Evolutionary conservation across 2,329 filamentous ascomycete genomes (phyloP), one percentile per base, ranked within the genome.

Genomic region (Botrytis byssoidea): DNA sequence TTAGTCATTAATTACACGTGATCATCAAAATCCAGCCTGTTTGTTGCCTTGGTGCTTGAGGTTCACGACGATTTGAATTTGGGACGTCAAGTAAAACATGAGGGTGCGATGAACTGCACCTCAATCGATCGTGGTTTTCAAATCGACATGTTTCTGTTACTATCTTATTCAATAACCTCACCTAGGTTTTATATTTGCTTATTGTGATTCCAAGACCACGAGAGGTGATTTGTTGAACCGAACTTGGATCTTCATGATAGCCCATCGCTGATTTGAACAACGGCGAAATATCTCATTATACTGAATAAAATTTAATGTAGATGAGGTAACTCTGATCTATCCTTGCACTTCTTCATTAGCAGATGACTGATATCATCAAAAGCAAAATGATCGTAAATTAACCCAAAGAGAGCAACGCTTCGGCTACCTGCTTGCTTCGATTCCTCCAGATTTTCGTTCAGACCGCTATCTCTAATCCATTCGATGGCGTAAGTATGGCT

Each of bases 171-270:
- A 46, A 44, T 37, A 66, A 25, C 25, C 16, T 35, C 42, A 66
- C 29, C 29, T 25, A 18, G 42, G 12, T 48, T 48, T 29, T 35
- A 46, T 25, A 22, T 66, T 66, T 66, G 63, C 63, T 66, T 66
- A 66, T 66, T 48, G 42, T 48, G 20, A 42, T 60, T 29, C 18
- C n/a, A 59, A 44, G 70, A 59, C n/a, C 65, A 32, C 29, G 59
- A 12, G 22, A n/a, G 29, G 51, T 35, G 29, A 60, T 37, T 67
- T 72, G n/a, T 20, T 22, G 37, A 55, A 68, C 57, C 46, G 63
- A 72, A 68, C 68, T 67, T 72, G 61, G 63, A 67, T 72, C 44
- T 29, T 46, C 46, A n/a, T 42, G 48, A 72, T 67, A 60, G 25
- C 46, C 40, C 59, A 67, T 46, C n/a, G 40, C 44, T 66, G 32